These are phyloP conservation scores for Penicillium nucicola DNA, from an alignment of 495 filamentous ascomycete species.

Conservation along the genomic window DNA sequence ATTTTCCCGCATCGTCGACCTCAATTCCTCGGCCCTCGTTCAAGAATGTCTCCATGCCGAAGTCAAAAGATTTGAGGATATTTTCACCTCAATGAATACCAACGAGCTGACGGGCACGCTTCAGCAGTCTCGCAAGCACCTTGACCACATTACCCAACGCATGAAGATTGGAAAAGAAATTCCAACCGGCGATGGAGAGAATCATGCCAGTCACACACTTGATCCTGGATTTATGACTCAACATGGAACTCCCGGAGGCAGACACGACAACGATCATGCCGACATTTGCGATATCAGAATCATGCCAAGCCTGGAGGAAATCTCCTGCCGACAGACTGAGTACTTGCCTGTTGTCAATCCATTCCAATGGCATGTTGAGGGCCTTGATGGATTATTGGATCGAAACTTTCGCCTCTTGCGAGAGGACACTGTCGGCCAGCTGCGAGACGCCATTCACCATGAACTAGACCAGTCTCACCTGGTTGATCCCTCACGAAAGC, in stretches of 20 bases:
- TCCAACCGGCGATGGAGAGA: neutral
- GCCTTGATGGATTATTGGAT: slow-evolving; percentile 61
- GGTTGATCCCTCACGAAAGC: neutral
- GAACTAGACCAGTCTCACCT: neutral
- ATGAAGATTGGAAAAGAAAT: slow-evolving; percentile 5
- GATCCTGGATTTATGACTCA: neutral
- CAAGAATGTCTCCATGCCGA: slow-evolving; percentile 6
- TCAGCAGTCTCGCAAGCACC: neutral
- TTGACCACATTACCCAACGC: slow-evolving; percentile 2
- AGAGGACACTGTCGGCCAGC: slow-evolving; percentile 37
- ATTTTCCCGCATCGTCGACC: slow-evolving; percentile 13
- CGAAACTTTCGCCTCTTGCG: slow-evolving; percentile 56
- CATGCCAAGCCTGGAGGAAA: slow-evolving; percentile 62
- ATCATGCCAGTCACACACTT: neutral
- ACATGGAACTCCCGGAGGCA: slow-evolving; percentile 18
- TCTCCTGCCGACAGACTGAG: slow-evolving; percentile 46
- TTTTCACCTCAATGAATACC: neutral
- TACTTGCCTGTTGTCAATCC: slow-evolving; percentile 60
- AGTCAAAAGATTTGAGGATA: slow-evolving; percentile 5
- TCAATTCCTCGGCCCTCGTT: slow-evolving; percentile 16
- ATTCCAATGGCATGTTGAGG: slow-evolving; percentile 51
- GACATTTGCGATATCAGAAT: slow-evolving; percentile 60
- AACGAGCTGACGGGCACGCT: neutral
- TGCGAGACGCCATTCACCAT: slow-evolving; percentile 30
- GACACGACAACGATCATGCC: slow-evolving; percentile 65